These are phyloP conservation scores for Tuber borchii DNA, from an alignment of 495 filamentous ascomycete species.

Conservation along the genomic window DNA sequence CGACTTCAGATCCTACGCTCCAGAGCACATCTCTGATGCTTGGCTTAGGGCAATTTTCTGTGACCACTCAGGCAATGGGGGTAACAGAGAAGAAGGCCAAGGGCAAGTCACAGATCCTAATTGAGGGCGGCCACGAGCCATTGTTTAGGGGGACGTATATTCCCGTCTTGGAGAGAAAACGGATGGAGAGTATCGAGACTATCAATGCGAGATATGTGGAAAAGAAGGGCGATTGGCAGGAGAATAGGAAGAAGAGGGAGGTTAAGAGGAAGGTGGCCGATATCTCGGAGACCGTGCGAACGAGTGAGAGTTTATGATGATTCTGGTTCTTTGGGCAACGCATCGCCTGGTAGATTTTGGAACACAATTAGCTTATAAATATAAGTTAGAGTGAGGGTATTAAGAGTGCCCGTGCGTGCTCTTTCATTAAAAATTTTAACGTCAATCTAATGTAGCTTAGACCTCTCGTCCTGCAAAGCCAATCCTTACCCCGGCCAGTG, in stretches of 20 bases:
- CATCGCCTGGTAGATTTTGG: constrained; percentile 48
- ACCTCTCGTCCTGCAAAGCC: neutral
- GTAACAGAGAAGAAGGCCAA: constrained; percentile 35
- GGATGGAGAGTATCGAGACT: constrained; percentile 59
- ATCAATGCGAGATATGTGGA: constrained; percentile 71
- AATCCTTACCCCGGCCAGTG: neutral
- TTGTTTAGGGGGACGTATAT: constrained; percentile 60
- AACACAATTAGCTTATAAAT: constrained; percentile 49
- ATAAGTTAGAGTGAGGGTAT: constrained; percentile 47
- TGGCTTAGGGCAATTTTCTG: neutral
- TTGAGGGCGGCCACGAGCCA: constrained; percentile 60
- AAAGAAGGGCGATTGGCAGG: constrained; percentile 55
- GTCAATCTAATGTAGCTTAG: neutral
- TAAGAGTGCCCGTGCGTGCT: neutral
- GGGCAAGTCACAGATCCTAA: constrained; percentile 56
- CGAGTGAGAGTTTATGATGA: constrained; percentile 1
- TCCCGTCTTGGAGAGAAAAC: constrained; percentile 59
- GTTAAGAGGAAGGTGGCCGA: constrained; percentile 31
- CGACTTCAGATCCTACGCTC: neutral
- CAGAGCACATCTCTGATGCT: neutral
- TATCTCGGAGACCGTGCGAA: constrained; percentile 40
- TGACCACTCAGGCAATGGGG: constrained; percentile 5
- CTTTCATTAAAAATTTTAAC: neutral
- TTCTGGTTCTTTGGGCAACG: constrained; percentile 10
- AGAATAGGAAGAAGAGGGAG: constrained; percentile 44